These are phyloP conservation scores for Claviceps cyperi DNA, from an alignment of 2,329 filamentous ascomycete species.

Conservation along the genomic window DNA sequence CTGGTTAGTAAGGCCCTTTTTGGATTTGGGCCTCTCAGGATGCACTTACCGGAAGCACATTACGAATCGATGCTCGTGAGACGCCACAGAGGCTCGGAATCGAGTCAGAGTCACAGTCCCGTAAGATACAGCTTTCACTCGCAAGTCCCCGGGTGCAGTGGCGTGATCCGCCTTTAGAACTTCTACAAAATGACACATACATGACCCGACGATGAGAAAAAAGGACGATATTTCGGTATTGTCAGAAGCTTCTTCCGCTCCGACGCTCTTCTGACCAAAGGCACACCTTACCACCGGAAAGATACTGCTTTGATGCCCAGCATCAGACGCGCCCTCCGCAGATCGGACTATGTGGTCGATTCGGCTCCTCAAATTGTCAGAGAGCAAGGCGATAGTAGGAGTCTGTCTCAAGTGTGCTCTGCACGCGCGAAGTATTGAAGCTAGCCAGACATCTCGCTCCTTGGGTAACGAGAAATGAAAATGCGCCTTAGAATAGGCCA, in stretches of 20 bases:
- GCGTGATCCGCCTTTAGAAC: constrained; percentile 30
- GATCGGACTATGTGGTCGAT: constrained; percentile 32
- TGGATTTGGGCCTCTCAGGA: neutral
- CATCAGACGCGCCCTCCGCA: constrained; percentile 22
- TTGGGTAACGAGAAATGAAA: constrained; percentile 34
- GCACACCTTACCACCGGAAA: constrained; percentile 39
- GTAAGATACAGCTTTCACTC: constrained; percentile 33
- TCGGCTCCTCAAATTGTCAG: constrained; percentile 31
- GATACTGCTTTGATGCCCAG: constrained; percentile 21
- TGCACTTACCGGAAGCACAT: constrained; percentile 36
- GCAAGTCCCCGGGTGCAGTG: constrained; percentile 30
- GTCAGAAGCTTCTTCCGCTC: constrained; percentile 30
- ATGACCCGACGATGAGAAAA: constrained; percentile 39
- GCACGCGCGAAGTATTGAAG: constrained; percentile 29
- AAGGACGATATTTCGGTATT: constrained; percentile 35
- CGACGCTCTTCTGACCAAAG: constrained; percentile 26
- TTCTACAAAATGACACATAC: constrained; percentile 37
- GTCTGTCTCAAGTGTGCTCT: constrained; percentile 22
- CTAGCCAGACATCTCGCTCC: constrained; percentile 36
- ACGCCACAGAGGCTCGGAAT: constrained; percentile 34
- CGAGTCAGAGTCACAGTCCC: constrained; percentile 38
- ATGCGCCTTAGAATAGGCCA: constrained; percentile 32
- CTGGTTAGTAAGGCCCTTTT: neutral
- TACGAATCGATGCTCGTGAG: constrained; percentile 41
- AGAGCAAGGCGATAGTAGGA: constrained; percentile 23